Evolutionary conservation across 768 basidiomycete genomes (phyloP).

Genomic region (Rubroboletus satanas): DNA sequence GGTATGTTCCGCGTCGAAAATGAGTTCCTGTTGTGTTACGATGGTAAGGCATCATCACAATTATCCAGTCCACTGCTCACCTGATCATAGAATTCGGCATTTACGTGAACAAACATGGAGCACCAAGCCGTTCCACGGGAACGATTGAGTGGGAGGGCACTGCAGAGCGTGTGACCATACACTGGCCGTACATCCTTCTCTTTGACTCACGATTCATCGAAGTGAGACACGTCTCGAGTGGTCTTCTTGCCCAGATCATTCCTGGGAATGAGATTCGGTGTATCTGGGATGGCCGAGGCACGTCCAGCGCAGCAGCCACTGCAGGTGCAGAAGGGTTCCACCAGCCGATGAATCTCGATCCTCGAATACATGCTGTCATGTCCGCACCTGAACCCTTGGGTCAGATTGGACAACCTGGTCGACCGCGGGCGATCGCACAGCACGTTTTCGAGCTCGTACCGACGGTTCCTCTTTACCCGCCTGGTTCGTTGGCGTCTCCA

Average conservation of each 20-base stretch:
- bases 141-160: slow-evolving; percentile 95
- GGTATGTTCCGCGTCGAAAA: slow-evolving; percentile 90
- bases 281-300: slow-evolving; percentile 82
- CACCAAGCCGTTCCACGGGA: slow-evolving; percentile 63
- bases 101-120: slow-evolving; percentile 90
- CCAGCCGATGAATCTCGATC: slow-evolving; percentile 60
- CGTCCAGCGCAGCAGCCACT: slow-evolving; percentile 24
- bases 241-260: slow-evolving; percentile 78
- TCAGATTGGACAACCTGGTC: slow-evolving; percentile 36
- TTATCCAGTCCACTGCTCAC: slow-evolving; percentile 1
- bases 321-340: slow-evolving; percentile 32
- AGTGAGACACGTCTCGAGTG: slow-evolving; percentile 78
- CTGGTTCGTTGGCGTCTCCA: slow-evolving; percentile 50
- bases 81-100: slow-evolving; percentile 72
- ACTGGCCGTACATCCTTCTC: slow-evolving; percentile 82
- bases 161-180: slow-evolving; percentile 84
- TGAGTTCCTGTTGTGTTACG: slow-evolving; percentile 87
- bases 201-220: slow-evolving; percentile 91
- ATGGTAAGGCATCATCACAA: slow-evolving; percentile 48
- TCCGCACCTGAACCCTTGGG: slow-evolving; percentile 43
- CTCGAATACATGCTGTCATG: slow-evolving; percentile 87
- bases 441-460: slow-evolving; percentile 73
- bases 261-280: slow-evolving; percentile 78
- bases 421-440: slow-evolving; percentile 55
- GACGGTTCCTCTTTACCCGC: slow-evolving; percentile 36